Conservation (phyloP, 805 yeast species). For the Saturnispora quitensis region DNA sequence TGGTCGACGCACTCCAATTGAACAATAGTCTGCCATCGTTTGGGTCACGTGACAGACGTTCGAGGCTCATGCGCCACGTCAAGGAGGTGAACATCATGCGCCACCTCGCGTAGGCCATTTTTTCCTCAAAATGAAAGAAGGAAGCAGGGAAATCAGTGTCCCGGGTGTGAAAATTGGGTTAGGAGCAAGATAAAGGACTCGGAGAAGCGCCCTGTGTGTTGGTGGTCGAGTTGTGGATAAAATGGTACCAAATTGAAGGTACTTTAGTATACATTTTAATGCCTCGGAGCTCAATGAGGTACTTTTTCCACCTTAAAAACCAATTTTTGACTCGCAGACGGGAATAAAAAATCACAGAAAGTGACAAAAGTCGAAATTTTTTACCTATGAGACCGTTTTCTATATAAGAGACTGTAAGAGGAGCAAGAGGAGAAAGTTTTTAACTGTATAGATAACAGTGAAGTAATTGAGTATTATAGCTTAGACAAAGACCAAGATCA, state of each 20-base stretch:
- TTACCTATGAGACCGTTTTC: not conserved
- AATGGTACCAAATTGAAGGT: not conserved
- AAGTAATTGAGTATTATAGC: not conserved
- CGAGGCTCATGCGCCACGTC: constrained; percentile 8
- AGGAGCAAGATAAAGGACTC: not conserved
- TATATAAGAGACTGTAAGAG: not conserved
- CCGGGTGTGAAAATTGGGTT: not conserved
- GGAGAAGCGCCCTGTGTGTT: not conserved
- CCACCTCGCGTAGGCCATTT: constrained; percentile 1
- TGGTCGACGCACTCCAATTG: not conserved
- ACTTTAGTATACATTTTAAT: not conserved
- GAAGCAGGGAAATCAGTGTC: not conserved
- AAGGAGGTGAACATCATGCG: constrained; percentile 6
- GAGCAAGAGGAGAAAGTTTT: not conserved
- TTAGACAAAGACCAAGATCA: not conserved
- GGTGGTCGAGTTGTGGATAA: not conserved
- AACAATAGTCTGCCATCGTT: not conserved
- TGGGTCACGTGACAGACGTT: constrained; percentile 6
- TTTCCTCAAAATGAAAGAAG: not conserved
- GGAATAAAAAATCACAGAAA: not conserved
- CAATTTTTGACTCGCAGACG: not conserved
- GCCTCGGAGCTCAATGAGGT: not conserved
- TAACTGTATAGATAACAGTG: not conserved
- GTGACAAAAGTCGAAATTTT: not conserved
- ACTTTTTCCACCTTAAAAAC: not conserved